Percentiles rank a stretch among this genome's conserved stretches.
Evolutionary conservation across 768 basidiomycete species (phyloP).

Genomic region (Pholiota conissans): DNA sequence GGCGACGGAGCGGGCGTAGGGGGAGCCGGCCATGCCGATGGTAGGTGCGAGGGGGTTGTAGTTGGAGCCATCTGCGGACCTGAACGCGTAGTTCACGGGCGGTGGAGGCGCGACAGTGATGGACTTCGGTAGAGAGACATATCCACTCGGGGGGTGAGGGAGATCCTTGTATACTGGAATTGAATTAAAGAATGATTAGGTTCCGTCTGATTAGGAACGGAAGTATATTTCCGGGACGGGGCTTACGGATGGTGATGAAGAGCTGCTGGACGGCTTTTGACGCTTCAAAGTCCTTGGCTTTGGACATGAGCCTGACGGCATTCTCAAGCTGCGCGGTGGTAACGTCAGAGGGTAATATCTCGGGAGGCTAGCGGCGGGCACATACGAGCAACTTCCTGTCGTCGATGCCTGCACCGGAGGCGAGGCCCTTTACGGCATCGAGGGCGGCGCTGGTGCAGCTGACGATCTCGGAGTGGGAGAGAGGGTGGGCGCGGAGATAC

Average conservation of each 20-base stretch:
- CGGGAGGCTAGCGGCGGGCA: not conserved
- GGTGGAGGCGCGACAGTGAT: slow-evolving; percentile 12
- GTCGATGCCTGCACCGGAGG: slow-evolving; percentile 40
- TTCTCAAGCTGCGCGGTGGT: slow-evolving; percentile 56
- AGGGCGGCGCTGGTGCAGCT: no score
- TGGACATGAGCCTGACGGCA: slow-evolving; percentile 58
- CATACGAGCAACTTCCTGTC: slow-evolving; percentile 64
- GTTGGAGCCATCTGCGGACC: slow-evolving; percentile 60
- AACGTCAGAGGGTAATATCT: no score
- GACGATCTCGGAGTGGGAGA: slow-evolving; percentile 44
- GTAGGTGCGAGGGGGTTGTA: slow-evolving; percentile 56
- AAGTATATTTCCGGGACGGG: slow-evolving; percentile 4
- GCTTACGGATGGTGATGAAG: slow-evolving; percentile 59
- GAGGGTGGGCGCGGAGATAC: slow-evolving; percentile 27
- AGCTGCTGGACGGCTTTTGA: slow-evolving; percentile 45
- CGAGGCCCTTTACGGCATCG: slow-evolving; percentile 46
- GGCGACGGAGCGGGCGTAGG: slow-evolving; percentile 70
- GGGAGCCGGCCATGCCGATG: slow-evolving; percentile 59
- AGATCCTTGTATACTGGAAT: slow-evolving; percentile 73
- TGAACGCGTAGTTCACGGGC: slow-evolving; percentile 47
- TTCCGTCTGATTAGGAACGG: slow-evolving; percentile 8
- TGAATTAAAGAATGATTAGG: slow-evolving; percentile 10
- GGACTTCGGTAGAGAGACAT: slow-evolving; percentile 33
- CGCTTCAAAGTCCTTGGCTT: slow-evolving; percentile 30
- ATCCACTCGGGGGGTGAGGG: slow-evolving; percentile 68